Evolutionary conservation across 2,329 filamentous ascomycete genomes (phyloP), one percentile per base, ranked within the genome.

Genomic region (Emergomyces pasteurianus): DNA sequence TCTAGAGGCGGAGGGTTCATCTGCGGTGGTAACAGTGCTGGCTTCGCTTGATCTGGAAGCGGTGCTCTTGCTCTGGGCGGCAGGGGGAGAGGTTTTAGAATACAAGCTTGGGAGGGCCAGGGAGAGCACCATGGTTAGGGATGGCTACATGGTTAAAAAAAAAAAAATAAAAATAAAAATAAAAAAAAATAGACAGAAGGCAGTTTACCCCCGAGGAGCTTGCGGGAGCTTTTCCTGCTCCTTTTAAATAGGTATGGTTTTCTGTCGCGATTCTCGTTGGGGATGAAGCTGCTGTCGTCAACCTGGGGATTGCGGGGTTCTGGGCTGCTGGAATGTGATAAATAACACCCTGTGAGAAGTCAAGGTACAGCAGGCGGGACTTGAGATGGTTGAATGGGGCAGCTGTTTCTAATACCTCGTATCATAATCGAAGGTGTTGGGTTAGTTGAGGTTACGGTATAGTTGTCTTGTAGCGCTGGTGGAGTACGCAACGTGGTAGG

Each of bases 61-160:
- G 28, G 26, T 58, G 18, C 31, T 53, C 47, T 26, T 38, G 57
- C 43, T 50, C 28, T 21, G 40, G 16, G 40, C n/a, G 16, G 40
- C n/a, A 31, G 23, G 42, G 4, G 49, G 47, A 10, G 49, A 16
- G n/a, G 43, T 36, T 28, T 43, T 26, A 5, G 31, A 46, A 38
- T 69, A 69, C 63, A 75, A 73, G 66, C 69, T 69, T 50, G 73
- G 70, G 56, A 75, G 67, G 43, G 71, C 67, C 63, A 74, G 67
- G 62, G 71, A 74, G 62, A 72, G 72, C 70, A 74, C 71, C 73
- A 75, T 74, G 57, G 63, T 46, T 61, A 56, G 59, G 47, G 46
- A 52, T 65, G 38, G 62, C 71, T 73, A 74, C 72, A 74, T 74
- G 63, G 60, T 71, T 57, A 23, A 23, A 57, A 43, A 28, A n/a